Percentiles rank a stretch among this genome's conserved stretches.
Conservation (phyloP, 1,139 yeast genomes). For the Sugiyamaella novakii region DNA sequence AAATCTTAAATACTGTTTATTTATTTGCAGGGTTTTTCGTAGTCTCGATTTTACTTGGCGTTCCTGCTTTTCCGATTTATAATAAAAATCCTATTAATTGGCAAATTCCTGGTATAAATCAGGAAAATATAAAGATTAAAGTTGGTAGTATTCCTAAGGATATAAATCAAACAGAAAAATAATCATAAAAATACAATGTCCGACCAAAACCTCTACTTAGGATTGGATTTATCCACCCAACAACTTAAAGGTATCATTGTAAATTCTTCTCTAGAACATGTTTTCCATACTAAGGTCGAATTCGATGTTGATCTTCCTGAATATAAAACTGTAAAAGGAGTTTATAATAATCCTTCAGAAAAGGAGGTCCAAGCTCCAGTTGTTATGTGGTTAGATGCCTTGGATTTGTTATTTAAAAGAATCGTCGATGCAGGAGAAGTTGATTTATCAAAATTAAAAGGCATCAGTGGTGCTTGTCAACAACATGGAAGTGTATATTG, state of each 20-base stretch:
- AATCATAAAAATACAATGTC: too few relatives aligned
- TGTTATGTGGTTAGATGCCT: constrained; percentile 83
- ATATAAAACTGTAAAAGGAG: constrained; percentile 73
- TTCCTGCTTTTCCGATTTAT: constrained; percentile 61
- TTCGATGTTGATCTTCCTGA: constrained; percentile 66
- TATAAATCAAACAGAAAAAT: constrained; percentile 1
- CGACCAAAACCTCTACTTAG: constrained; percentile 44
- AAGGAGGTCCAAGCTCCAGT: constrained; percentile 66
- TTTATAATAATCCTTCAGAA: constrained; percentile 49
- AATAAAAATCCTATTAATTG: constrained; percentile 52
- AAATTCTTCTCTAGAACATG: constrained; percentile 54
- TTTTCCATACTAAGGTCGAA: constrained; percentile 63
- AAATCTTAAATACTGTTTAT: constrained; percentile 45
- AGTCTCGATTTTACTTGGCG: constrained; percentile 46
- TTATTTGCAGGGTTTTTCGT: constrained; percentile 46
- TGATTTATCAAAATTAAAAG: constrained; percentile 62
- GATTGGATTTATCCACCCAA: constrained; percentile 88
- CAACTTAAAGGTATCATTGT: constrained; percentile 78
- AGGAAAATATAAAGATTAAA: constrained; percentile 11
- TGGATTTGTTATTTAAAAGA: constrained; percentile 62
- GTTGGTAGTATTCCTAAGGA: constrained; percentile 1
- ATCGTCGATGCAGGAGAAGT: constrained; percentile 54
- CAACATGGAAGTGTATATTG: constrained; percentile 92
- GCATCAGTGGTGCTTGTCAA: constrained; percentile 85
- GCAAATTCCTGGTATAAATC: constrained; percentile 29